These are phyloP conservation scores for Nothophoma quercina DNA, from an alignment of 2,329 filamentous ascomycete species.

Conservation along the genomic window DNA sequence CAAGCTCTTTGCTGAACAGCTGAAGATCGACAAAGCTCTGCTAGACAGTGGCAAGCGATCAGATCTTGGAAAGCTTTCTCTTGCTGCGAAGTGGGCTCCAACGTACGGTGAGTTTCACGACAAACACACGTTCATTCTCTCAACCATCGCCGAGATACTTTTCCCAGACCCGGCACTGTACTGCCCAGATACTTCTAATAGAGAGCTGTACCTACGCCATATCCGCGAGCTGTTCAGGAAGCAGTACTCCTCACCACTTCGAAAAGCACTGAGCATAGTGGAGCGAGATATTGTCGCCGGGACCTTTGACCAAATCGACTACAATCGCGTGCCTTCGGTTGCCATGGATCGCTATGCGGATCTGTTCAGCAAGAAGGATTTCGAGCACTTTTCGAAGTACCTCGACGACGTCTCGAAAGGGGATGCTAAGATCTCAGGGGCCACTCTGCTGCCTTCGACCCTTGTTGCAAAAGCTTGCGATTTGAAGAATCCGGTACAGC, in stretches of 20 bases:
- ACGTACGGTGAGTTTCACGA: constrained; percentile 64
- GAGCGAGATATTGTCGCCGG: constrained; percentile 61
- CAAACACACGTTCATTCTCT: constrained; percentile 64
- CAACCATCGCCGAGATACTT: constrained; percentile 40
- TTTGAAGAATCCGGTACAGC: background rate
- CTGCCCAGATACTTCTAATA: constrained; percentile 33
- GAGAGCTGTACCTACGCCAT: constrained; percentile 62
- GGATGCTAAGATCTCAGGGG: constrained; percentile 62
- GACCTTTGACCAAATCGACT: constrained; percentile 61
- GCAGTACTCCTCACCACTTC: constrained; percentile 60
- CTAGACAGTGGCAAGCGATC: constrained; percentile 52
- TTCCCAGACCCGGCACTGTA: background rate
- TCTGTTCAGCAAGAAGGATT: constrained; percentile 61
- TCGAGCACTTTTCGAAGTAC: constrained; percentile 59
- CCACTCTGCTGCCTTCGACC: constrained; percentile 61
- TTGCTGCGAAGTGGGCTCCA: constrained; percentile 69
- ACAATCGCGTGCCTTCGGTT: constrained; percentile 63
- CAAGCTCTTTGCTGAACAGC: constrained; percentile 24
- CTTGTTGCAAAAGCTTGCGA: constrained; percentile 50
- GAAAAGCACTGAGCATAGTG: constrained; percentile 61
- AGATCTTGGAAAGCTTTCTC: constrained; percentile 58
- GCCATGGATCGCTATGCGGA: constrained; percentile 64
- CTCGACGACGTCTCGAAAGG: constrained; percentile 59
- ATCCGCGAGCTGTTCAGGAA: constrained; percentile 62
- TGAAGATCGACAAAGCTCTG: constrained; percentile 56